Evolutionary conservation across 495 filamentous ascomycete genomes (phyloP).

Genomic region (Penicillium silybi): DNA sequence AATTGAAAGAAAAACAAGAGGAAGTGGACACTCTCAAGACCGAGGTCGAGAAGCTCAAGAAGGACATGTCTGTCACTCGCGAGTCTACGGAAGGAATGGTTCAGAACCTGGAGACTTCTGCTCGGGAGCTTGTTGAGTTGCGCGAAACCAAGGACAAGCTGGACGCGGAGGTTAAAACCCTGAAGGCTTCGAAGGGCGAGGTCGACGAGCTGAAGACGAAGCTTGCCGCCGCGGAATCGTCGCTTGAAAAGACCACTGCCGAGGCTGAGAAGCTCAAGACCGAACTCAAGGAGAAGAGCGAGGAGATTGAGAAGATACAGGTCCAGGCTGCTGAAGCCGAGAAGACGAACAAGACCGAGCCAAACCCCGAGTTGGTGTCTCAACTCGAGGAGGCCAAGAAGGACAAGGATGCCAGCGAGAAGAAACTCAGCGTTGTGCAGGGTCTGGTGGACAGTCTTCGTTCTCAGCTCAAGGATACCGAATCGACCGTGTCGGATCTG

Average conservation of each 20-base stretch:
- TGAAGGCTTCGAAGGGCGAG: slow-evolving; percentile 34
- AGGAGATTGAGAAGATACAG: slow-evolving; percentile 48
- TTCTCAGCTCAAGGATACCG: slow-evolving; percentile 45
- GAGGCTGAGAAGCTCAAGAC: slow-evolving; percentile 51
- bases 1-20: slow-evolving; percentile 57
- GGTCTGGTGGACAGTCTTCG: slow-evolving; percentile 50
- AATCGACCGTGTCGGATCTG: slow-evolving; percentile 42
- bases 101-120: slow-evolving; percentile 56
- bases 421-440: slow-evolving; percentile 49
- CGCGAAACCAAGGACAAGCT: slow-evolving; percentile 56
- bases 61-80: slow-evolving; percentile 52
- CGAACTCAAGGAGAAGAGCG: slow-evolving; percentile 52
- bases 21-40: slow-evolving; percentile 63
- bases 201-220: slow-evolving; percentile 40
- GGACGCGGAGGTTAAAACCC: slow-evolving; percentile 40
- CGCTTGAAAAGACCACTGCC: slow-evolving; percentile 40
- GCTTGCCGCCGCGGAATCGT: slow-evolving; percentile 38
- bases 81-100: slow-evolving; percentile 65
- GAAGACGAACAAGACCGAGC: slow-evolving; percentile 42
- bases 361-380: slow-evolving; percentile 25
- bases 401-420: slow-evolving; percentile 46
- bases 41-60: slow-evolving; percentile 54
- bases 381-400: slow-evolving; percentile 35
- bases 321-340: slow-evolving; percentile 34
- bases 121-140: slow-evolving; percentile 53